Percentiles rank a stretch among this genome's conserved stretches.
These are phyloP conservation scores for Ephemerocybe angulata DNA, from an alignment of 768 basidiomycete species.

Conservation along the genomic window DNA sequence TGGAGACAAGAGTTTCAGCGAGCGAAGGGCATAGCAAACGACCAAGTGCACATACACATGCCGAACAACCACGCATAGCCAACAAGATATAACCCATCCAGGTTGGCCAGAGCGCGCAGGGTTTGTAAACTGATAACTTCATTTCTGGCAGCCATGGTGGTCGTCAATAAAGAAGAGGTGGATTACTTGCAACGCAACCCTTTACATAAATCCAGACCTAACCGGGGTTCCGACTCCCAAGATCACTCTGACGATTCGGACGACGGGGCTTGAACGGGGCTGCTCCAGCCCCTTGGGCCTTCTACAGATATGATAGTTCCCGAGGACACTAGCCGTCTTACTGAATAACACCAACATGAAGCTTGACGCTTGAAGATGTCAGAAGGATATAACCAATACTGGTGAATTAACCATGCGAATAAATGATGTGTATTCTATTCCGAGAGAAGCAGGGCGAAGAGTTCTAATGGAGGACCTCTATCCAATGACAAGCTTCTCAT, in stretches of 20 bases:
- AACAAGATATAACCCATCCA: constrained; percentile 45
- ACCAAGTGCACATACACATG: constrained; percentile 50
- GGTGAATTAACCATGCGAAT: constrained; percentile 2
- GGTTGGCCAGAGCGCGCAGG: constrained; percentile 30
- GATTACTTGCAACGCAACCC: no score
- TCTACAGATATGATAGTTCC: no score
- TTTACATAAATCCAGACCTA: background rate
- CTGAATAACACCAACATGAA: background rate
- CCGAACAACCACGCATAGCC: constrained; percentile 65
- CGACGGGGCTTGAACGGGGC: background rate
- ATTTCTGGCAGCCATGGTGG: background rate
- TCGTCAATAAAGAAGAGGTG: background rate
- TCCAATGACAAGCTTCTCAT: constrained; percentile 85
- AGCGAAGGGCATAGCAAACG: no score
- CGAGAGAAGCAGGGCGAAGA: constrained; percentile 10
- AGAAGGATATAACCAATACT: constrained; percentile 5
- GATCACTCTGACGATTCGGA: background rate
- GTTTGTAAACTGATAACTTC: constrained; percentile 35
- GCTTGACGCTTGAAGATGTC: background rate
- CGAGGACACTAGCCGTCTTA: background rate
- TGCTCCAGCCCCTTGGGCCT: background rate
- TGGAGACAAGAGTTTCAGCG: constrained; percentile 13
- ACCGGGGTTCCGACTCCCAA: background rate
- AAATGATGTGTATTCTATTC: constrained; percentile 11
- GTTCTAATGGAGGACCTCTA: constrained; percentile 32